These are phyloP conservation scores for Syzygium malaccense DNA, from an alignment of 441 rosid species.

Conservation along the genomic window DNA sequence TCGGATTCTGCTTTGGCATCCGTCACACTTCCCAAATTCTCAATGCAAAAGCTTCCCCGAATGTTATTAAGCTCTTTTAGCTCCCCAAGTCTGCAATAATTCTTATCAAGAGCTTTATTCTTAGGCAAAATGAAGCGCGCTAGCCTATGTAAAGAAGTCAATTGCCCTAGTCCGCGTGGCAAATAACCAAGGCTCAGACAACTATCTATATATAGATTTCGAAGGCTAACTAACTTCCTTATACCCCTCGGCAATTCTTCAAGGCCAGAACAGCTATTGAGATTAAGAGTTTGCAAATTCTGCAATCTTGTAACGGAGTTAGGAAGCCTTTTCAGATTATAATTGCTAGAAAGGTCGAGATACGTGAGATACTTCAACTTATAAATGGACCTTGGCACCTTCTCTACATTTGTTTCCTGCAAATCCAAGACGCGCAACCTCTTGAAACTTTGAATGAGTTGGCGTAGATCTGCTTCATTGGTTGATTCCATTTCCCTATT, in stretches of 20 bases:
- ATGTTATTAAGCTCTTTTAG: no score
- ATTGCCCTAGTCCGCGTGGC: background rate
- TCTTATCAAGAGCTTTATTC: no score
- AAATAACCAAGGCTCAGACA: background rate
- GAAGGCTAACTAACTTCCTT: background rate
- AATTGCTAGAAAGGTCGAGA: background rate
- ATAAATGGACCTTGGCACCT: background rate
- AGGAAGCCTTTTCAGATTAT: background rate
- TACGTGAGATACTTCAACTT: background rate
- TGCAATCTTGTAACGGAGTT: background rate
- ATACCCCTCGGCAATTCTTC: background rate
- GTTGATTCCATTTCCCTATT: background rate
- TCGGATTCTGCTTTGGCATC: no score
- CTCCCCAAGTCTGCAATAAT: no score
- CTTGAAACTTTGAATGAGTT: background rate
- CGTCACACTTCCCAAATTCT: no score
- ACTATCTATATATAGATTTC: background rate
- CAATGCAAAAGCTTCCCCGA: no score
- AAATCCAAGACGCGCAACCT: background rate
- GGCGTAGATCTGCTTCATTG: background rate
- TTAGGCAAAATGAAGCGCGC: no score
- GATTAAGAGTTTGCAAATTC: background rate
- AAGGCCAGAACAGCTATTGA: fast-evolving
- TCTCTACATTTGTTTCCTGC: fast-evolving
- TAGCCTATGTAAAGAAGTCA: background rate